These are phyloP conservation scores for Gossypium raimondii DNA, from an alignment of 345 rosid species.

Conservation along the genomic window DNA sequence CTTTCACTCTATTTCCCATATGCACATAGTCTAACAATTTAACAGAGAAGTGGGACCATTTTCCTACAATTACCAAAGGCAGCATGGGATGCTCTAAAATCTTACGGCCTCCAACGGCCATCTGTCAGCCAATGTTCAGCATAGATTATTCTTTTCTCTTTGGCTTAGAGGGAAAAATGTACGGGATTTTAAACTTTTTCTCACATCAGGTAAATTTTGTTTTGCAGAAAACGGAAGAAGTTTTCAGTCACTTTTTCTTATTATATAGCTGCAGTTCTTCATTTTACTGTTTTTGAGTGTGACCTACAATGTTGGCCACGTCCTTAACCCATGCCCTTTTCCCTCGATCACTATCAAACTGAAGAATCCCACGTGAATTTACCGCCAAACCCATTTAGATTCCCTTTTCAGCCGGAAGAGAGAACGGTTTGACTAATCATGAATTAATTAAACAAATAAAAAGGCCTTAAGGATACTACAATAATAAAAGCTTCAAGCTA, in stretches of 20 bases:
- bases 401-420: neutral
- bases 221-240: neutral
- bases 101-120: constrained; percentile 19
- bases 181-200: neutral
- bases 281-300: neutral
- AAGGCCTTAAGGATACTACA: neutral
- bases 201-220: constrained; percentile 17
- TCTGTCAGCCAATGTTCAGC: constrained; percentile 22
- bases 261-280: constrained; percentile 7
- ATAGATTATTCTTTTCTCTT: constrained; percentile 18
- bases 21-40: neutral
- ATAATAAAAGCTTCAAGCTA: neutral
- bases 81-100: constrained; percentile 18
- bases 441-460: neutral
- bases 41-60: constrained; percentile 3
- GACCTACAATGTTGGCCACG: neutral
- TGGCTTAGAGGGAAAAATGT: neutral
- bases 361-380: too few relatives aligned
- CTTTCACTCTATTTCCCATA: constrained; percentile 6
- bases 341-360: too few relatives aligned
- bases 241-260: constrained; percentile 8
- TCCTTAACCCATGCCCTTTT: too few relatives aligned
- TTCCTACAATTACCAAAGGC: constrained; percentile 6
- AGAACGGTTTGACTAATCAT: neutral
- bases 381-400: constrained; percentile 10